Percentiles rank a stretch among this genome's conserved stretches.
Evolutionary conservation across 768 basidiomycete species (phyloP).

Genomic region (Mycena sanguinolenta): DNA sequence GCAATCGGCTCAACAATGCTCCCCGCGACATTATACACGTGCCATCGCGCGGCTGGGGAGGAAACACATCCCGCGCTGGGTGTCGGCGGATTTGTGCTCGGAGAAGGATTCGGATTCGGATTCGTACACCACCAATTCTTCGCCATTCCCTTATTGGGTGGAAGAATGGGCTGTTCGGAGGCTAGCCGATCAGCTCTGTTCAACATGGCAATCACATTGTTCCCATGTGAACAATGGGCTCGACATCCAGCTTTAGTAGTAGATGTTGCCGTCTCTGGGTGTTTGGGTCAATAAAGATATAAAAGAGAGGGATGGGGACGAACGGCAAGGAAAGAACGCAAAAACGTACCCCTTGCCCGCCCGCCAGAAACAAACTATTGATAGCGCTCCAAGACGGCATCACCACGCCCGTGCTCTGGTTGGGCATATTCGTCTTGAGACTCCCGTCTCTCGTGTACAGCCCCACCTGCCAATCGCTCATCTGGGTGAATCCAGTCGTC

Average conservation of each 20-base stretch:
- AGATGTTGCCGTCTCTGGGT: conserved; percentile 91
- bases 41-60: conserved; percentile 89
- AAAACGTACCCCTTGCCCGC: conserved; percentile 26
- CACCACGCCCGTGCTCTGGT: conserved; percentile 3
- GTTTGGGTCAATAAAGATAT: neutral
- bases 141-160: no score
- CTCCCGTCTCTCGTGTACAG: conserved; percentile 96
- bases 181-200: no score
- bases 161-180: no score
- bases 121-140: no score
- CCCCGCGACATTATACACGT: conserved; percentile 90
- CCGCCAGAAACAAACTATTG: conserved; percentile 80
- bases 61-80: conserved; percentile 98
- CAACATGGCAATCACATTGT: no score
- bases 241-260: no score
- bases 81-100: conserved; percentile 91
- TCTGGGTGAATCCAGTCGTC: conserved; percentile 96
- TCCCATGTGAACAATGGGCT: no score
- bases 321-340: no score
- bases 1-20: conserved; percentile 88
- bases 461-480: conserved; percentile 92
- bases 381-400: conserved; percentile 99
- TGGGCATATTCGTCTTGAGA: conserved; percentile 45
- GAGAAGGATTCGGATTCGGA: conserved; percentile 89
- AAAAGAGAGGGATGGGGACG: no score